These are phyloP conservation scores for Sugiyamaella chiloensis DNA, from an alignment of 805 yeast genomes.

Conservation along the genomic window DNA sequence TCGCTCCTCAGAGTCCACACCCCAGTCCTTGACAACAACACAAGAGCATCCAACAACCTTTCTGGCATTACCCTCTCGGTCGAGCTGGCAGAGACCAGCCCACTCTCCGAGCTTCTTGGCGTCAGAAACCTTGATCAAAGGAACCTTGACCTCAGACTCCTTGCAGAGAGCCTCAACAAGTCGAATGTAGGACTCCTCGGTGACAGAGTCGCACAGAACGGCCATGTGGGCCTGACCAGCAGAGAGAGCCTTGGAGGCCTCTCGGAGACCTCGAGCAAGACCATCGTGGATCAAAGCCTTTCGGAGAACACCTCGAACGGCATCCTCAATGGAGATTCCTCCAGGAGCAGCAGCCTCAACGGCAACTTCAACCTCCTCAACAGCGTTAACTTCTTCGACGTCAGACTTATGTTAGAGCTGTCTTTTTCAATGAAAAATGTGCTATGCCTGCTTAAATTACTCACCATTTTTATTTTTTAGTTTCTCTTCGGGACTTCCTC, in stretches of 20 bases:
- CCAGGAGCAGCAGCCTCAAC: conserved; percentile 80
- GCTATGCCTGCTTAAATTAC: conserved; percentile 9
- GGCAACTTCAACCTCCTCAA: conserved; percentile 75
- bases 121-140: conserved; percentile 98
- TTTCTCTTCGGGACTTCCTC: conserved; percentile 33
- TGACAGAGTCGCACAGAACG: conserved; percentile 97
- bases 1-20: conserved; percentile 98
- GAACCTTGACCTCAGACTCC: conserved; percentile 94
- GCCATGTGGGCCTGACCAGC: conserved; percentile 97
- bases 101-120: conserved; percentile 99
- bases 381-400: conserved; percentile 84
- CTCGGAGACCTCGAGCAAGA: conserved; percentile 99
- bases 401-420: conserved; percentile 60
- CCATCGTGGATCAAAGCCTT: conserved; percentile 98
- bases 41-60: conserved; percentile 99
- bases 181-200: conserved; percentile 94
- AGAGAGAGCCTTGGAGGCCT: conserved; percentile 98
- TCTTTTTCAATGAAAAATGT: background rate
- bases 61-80: conserved; percentile 99
- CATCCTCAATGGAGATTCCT: conserved; percentile 95
- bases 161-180: conserved; percentile 99
- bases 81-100: conserved; percentile 99
- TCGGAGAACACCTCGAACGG: conserved; percentile 96
- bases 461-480: conserved; percentile 24
- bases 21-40: conserved; percentile 99